Evolutionary conservation across 2,329 filamentous ascomycete species (phyloP).

Genomic region (Pseudogymnoascus sp.): DNA sequence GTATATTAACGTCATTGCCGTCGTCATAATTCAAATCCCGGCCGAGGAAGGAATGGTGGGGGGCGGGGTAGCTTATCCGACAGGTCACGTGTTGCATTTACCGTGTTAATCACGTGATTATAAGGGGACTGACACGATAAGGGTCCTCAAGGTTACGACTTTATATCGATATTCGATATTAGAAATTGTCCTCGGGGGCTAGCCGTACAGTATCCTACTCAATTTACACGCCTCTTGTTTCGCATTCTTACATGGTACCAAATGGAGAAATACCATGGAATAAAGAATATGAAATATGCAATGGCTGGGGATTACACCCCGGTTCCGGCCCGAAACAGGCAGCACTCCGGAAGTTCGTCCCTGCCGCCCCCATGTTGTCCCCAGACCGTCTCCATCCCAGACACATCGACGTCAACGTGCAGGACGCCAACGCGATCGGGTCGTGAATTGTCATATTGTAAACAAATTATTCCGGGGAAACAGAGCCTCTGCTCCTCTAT

Average conservation of each 20-base stretch:
- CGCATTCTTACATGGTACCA: background rate
- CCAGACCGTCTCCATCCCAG: background rate
- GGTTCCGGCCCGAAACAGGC: background rate
- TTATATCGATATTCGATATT: background rate
- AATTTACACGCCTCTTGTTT: background rate
- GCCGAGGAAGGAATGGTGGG: background rate
- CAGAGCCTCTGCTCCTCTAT: background rate
- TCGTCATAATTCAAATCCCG: background rate
- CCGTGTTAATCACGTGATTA: background rate
- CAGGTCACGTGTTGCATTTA: background rate
- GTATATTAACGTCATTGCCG: background rate
- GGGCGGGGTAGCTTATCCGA: background rate
- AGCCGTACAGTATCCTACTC: background rate
- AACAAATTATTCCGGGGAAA: constrained; percentile 2
- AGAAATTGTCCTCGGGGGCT: background rate
- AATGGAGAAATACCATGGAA: background rate
- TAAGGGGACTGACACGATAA: background rate
- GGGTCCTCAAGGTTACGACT: background rate
- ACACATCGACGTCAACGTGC: background rate
- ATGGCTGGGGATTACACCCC: background rate
- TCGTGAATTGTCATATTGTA: constrained; percentile 3
- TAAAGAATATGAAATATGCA: constrained; percentile 6
- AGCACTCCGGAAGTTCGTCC: background rate
- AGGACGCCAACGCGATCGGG: background rate
- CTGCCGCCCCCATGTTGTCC: background rate